Evolutionary conservation across 345 rosid species (phyloP).

Genomic region (Rubroshorea leprosula): DNA sequence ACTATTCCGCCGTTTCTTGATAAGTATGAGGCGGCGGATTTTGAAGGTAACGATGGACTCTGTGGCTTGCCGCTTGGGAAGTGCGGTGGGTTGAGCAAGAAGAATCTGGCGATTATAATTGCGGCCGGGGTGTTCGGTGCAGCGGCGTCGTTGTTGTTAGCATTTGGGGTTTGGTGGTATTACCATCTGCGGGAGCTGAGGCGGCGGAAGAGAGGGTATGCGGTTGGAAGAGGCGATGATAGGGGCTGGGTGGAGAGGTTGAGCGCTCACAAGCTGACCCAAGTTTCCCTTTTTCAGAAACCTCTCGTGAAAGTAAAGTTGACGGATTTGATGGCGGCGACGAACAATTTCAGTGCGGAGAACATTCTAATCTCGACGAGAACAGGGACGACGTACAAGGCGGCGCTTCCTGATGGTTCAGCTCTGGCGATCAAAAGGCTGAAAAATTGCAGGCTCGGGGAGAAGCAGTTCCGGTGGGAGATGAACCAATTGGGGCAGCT

Average conservation of each 20-base stretch:
- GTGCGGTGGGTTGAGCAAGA: constrained; percentile 32
- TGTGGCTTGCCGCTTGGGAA: constrained; percentile 48
- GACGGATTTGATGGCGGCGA: constrained; percentile 45
- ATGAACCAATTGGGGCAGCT: constrained; percentile 49
- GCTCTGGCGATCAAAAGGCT: constrained; percentile 54
- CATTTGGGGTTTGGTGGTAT: background rate
- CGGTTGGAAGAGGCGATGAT: constrained; percentile 13
- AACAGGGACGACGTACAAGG: constrained; percentile 49
- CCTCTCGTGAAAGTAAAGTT: constrained; percentile 48
- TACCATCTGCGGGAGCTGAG: background rate
- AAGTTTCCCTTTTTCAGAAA: constrained; percentile 56
- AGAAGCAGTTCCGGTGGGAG: constrained; percentile 52
- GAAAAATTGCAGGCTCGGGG: constrained; percentile 30
- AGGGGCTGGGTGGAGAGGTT: constrained; percentile 23
- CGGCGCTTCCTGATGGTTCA: constrained; percentile 51
- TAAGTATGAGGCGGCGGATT: constrained; percentile 34
- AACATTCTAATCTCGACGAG: constrained; percentile 35
- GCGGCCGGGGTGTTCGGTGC: constrained; percentile 46
- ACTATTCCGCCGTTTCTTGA: constrained; percentile 33
- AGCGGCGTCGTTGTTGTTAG: constrained; percentile 31
- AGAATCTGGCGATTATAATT: constrained; percentile 1
- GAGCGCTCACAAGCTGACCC: constrained; percentile 24
- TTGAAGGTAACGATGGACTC: constrained; percentile 37
- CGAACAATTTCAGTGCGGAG: constrained; percentile 29
- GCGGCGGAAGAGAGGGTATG: background rate